phyloP scores from a whole-genome alignment of 2,329 filamentous ascomycete genomes.

The Dothideomycetes sp. region DNA sequence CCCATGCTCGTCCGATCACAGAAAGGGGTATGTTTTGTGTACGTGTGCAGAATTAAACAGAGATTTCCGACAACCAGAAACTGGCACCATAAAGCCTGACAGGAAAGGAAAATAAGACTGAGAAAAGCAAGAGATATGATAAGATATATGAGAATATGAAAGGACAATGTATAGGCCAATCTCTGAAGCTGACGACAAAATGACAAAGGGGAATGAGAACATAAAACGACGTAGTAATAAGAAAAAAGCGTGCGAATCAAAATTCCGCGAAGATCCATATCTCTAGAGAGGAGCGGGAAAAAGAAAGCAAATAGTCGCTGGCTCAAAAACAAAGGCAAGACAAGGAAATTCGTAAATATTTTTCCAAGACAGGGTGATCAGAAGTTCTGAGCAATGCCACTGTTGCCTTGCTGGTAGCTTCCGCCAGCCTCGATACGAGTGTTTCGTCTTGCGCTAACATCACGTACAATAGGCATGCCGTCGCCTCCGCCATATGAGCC shows the following conservation, averaged over 20 bases:
- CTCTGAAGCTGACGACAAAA: constrained; percentile 5
- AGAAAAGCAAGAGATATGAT: not conserved
- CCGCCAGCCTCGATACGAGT: constrained; percentile 88
- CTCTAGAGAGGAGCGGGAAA: too few relatives aligned
- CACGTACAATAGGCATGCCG: constrained; percentile 74
- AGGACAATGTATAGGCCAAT: too few relatives aligned
- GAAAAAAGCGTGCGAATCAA: not conserved
- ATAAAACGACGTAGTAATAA: not conserved
- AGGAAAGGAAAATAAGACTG: not conserved
- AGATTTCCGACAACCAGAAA: not conserved
- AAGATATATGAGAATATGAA: constrained; percentile 5
- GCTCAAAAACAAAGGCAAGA: constrained; percentile 1
- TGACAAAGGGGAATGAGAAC: not conserved
- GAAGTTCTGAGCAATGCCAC: constrained; percentile 95
- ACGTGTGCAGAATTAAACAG: too few relatives aligned
- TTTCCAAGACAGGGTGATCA: constrained; percentile 39
- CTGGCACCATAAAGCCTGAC: not conserved
- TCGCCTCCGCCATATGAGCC: constrained; percentile 47
- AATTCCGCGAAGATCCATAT: not conserved
- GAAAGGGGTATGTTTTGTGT: too few relatives aligned
- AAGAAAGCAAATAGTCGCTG: constrained; percentile 9
- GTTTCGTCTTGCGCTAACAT: constrained; percentile 85
- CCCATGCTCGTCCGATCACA: too few relatives aligned
- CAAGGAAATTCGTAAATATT: constrained; percentile 11
- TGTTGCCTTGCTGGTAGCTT: constrained; percentile 79